These are phyloP conservation scores for Phialocephala sp. DNA, from an alignment of 2,329 filamentous ascomycete species.

Conservation along the genomic window DNA sequence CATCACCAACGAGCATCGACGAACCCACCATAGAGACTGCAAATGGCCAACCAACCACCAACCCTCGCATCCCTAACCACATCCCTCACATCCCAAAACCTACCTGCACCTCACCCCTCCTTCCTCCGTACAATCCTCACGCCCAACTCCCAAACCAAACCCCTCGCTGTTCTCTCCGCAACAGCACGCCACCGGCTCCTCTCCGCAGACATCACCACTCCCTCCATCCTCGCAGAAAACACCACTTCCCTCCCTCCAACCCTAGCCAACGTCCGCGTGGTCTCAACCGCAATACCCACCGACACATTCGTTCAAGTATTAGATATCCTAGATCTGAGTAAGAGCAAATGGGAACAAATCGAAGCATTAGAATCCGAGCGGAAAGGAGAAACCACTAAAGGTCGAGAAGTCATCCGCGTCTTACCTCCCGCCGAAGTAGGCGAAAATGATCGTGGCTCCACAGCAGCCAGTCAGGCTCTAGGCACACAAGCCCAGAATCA, in stretches of 20 bases:
- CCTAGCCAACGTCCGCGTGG: slow-evolving; percentile 57
- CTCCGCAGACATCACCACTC: slow-evolving; percentile 73
- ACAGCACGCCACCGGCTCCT: slow-evolving; percentile 84
- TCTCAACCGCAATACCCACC: slow-evolving; percentile 61
- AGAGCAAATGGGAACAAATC: slow-evolving; percentile 84
- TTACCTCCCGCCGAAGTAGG: slow-evolving; percentile 49
- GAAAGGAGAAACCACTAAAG: slow-evolving; percentile 74
- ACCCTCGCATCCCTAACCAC: slow-evolving; percentile 32
- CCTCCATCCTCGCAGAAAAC: slow-evolving; percentile 55
- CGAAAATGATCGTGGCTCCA: slow-evolving; percentile 18
- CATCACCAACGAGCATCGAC: not conserved
- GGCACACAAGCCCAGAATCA: not conserved
- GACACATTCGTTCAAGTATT: slow-evolving; percentile 81
- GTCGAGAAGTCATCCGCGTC: slow-evolving; percentile 82
- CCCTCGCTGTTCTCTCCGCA: slow-evolving; percentile 60
- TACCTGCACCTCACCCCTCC: slow-evolving; percentile 29
- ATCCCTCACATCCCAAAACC: slow-evolving; percentile 29
- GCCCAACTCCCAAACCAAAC: slow-evolving; percentile 37
- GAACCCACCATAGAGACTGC: not conserved
- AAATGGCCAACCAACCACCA: slow-evolving; percentile 23
- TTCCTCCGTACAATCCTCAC: slow-evolving; percentile 37
- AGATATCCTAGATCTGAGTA: slow-evolving; percentile 82
- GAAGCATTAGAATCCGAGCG: slow-evolving; percentile 78
- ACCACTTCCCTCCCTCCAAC: slow-evolving; percentile 61
- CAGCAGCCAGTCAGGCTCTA: slow-evolving; percentile 38